A percentile compares a stretch with the other conserved stretches of the same genome.
phyloP scores from a whole-genome alignment of 2,329 filamentous ascomycete genomes.

The Hypoxylon sp. region DNA sequence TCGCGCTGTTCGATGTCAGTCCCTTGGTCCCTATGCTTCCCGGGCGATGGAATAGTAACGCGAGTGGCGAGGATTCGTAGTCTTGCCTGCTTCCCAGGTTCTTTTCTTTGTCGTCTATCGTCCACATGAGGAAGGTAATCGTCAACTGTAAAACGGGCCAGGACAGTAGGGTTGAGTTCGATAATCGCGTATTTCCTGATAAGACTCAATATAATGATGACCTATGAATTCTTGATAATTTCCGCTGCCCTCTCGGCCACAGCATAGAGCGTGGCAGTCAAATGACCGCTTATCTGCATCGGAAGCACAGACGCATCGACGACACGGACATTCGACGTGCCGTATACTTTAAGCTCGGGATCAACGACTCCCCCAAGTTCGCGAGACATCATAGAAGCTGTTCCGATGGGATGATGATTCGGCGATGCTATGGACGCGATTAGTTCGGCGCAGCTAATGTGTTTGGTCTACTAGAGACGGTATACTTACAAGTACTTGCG shows the following conservation, averaged over 20 bases:
- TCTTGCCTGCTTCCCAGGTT: constrained; percentile 19
- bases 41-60: constrained; percentile 22
- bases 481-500: constrained; percentile 26
- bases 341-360: constrained; percentile 62
- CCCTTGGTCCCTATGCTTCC: constrained; percentile 25
- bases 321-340: constrained; percentile 63
- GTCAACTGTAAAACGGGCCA: not conserved
- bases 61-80: constrained; percentile 31
- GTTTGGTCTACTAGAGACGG: not conserved
- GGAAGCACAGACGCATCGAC: constrained; percentile 65
- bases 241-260: constrained; percentile 62
- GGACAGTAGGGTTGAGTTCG: not conserved
- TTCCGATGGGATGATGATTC: constrained; percentile 62
- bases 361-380: constrained; percentile 65
- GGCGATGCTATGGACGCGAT: constrained; percentile 41
- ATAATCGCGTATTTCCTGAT: not conserved
- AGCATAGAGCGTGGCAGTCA: constrained; percentile 67
- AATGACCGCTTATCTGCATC: constrained; percentile 62
- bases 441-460: constrained; percentile 1
- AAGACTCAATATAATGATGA: not conserved
- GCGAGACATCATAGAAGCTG: constrained; percentile 64
- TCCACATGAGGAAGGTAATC: constrained; percentile 21
- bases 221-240: constrained; percentile 47
- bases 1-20: not conserved
- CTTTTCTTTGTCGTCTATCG: constrained; percentile 20